Evolutionary conservation across 768 basidiomycete species (phyloP).

Genomic region (Collybiopsis luxurians): DNA sequence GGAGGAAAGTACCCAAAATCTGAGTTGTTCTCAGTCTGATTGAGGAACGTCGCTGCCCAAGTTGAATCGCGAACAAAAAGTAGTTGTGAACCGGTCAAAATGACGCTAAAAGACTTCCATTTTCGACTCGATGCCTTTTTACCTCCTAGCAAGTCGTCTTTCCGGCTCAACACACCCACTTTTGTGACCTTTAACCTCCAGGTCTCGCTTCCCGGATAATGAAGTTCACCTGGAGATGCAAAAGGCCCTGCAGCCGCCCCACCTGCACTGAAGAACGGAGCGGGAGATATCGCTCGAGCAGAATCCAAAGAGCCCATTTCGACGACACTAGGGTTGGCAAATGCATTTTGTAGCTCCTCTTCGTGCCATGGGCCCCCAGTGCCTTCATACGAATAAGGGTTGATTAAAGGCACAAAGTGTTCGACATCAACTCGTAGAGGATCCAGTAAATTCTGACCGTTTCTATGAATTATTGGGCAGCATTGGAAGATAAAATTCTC

Average conservation of each 20-base stretch:
- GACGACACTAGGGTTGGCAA: constrained; percentile 56
- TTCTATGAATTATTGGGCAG: neutral
- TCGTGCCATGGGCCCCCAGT: constrained; percentile 66
- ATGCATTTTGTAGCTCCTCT: constrained; percentile 59
- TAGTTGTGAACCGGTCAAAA: constrained; percentile 87
- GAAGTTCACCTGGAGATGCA: constrained; percentile 24
- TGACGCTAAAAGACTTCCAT: constrained; percentile 84
- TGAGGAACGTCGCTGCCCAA: constrained; percentile 47
- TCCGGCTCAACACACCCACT: constrained; percentile 76
- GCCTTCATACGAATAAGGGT: constrained; percentile 69
- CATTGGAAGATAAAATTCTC: constrained; percentile 19
- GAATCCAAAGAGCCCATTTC: constrained; percentile 48
- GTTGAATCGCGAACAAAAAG: constrained; percentile 81
- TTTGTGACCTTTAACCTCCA: constrained; percentile 72
- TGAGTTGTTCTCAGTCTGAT: constrained; percentile 35
- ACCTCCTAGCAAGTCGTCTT: constrained; percentile 75
- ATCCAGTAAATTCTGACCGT: constrained; percentile 55
- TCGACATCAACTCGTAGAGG: constrained; percentile 70
- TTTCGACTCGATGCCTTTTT: constrained; percentile 76
- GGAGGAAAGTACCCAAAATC: constrained; percentile 36
- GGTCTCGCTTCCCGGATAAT: constrained; percentile 18
- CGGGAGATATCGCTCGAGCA: constrained; percentile 27
- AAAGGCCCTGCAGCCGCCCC: constrained; percentile 30
- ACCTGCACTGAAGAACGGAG: constrained; percentile 35
- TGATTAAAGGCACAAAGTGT: constrained; percentile 51